phyloP scores from a whole-genome alignment of 2,329 filamentous ascomycete genomes.

The Exophiala sideris region DNA sequence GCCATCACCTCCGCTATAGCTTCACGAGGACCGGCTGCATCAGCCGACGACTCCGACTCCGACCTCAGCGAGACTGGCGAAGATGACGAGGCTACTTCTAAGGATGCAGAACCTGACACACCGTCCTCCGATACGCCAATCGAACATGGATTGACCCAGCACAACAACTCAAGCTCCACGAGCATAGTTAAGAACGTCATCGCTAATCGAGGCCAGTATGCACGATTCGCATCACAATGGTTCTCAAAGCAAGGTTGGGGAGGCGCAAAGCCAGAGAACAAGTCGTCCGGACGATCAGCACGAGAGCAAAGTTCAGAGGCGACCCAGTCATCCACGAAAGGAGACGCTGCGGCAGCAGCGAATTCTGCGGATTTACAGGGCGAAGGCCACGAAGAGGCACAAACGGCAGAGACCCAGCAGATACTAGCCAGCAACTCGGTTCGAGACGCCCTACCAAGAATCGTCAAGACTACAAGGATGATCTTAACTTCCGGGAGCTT shows the following conservation, averaged over 20 bases:
- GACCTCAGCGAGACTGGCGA: constrained; percentile 32
- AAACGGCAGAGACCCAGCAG: constrained; percentile 4
- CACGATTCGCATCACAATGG: constrained; percentile 85
- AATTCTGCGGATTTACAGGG: constrained; percentile 4
- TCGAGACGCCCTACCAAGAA: constrained; percentile 69
- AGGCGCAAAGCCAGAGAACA: not conserved
- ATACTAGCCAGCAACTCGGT: constrained; percentile 30
- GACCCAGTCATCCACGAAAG: not conserved
- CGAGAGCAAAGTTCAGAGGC: not conserved
- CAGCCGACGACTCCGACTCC: constrained; percentile 25
- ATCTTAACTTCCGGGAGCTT: constrained; percentile 84
- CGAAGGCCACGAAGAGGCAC: constrained; percentile 3
- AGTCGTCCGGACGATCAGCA: not conserved
- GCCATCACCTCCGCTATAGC: constrained; percentile 55
- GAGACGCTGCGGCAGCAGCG: constrained; percentile 4
- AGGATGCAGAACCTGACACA: constrained; percentile 15
- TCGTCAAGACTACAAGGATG: constrained; percentile 77
- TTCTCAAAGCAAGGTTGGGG: constrained; percentile 78
- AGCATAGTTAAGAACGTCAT: constrained; percentile 89
- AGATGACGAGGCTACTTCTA: constrained; percentile 13
- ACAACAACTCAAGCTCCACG: constrained; percentile 41
- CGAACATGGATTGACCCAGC: constrained; percentile 1
- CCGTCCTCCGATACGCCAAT: constrained; percentile 2
- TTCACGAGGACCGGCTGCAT: constrained; percentile 9
- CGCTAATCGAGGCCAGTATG: constrained; percentile 75